Evolutionary conservation across 176 grass and related monocot species (phyloP).

Genomic region (Raddia distichophylla): DNA sequence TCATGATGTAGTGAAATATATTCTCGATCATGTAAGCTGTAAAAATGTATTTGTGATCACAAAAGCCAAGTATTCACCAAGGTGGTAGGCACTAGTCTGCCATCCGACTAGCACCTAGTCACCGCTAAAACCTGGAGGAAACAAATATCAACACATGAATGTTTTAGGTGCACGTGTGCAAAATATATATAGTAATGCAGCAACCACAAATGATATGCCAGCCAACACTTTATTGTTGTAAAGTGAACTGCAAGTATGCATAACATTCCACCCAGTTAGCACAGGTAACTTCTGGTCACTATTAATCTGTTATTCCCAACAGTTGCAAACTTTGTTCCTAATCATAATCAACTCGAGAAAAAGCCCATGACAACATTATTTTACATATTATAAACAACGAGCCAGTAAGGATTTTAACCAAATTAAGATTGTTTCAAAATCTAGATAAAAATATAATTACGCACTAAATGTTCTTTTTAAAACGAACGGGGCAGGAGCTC

Average conservation of each 20-base stretch:
- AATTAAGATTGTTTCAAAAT: neutral
- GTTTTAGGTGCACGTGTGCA: conserved; percentile 32
- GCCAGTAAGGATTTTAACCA: conserved; percentile 11
- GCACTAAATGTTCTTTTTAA: conserved; percentile 17
- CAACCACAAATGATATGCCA: neutral
- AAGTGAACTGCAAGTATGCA: conserved; percentile 16
- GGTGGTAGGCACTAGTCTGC: no score
- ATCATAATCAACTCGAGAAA: neutral
- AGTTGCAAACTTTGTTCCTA: neutral
- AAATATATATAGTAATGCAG: conserved; percentile 20
- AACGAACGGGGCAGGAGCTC: no score
- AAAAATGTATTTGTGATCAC: neutral
- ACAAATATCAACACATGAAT: conserved; percentile 14
- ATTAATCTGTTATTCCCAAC: neutral
- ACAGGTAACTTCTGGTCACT: neutral
- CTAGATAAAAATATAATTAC: conserved; percentile 16
- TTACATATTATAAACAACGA: conserved; percentile 13
- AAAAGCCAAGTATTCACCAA: neutral
- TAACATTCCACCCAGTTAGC: conserved; percentile 17
- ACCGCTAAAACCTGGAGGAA: conserved; percentile 9
- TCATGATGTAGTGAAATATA: conserved; percentile 22
- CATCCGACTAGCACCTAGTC: no score
- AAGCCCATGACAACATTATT: neutral
- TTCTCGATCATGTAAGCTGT: neutral
- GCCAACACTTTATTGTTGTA: conserved; percentile 5